Evolutionary conservation across 169 alveolate genomes (phyloP), one percentile per base, ranked within the genome.

Genomic region (Cryptosporidium ubiquitum): DNA sequence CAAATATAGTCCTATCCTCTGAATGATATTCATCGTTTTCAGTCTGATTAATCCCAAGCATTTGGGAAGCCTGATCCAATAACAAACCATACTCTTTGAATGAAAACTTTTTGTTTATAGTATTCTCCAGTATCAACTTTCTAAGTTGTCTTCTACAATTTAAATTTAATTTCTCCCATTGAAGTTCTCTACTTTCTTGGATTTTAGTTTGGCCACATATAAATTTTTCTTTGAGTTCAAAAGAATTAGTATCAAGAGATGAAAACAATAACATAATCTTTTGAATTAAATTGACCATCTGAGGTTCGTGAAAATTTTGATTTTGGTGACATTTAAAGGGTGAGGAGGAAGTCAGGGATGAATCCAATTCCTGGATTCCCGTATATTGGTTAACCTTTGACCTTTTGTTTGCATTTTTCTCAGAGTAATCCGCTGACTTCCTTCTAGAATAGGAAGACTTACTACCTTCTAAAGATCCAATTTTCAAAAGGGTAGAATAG

Each of bases 401-500:
- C 1, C 10, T 66, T 37, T 66, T 39, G 5, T 31, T 37, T 26
- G 23, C 35, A 55, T 55, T 55, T 35, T 10, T 55, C 16, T 55
- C 37, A 7, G 37, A 55, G 9, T 3, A 26, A 26, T 26, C 66
- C 26, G 12, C 18, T 7, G 52, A 18, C 7, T 51, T 33, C 26
- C 51, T 44, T 49, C 35, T 64, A 9, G 68, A 31, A 18, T 6
- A n/a, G 29, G 58, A 23, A n/a, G 40, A 29, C 18, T 39, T 58
- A 5, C 55, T 79, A 47, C 55, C 74, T 26, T 52, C 52, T 39
- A 79, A 9, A 37, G 70, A 73, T 9, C 89, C 89, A 18, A 79
- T 79, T 20, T 64, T 51, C 47, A 79, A 39, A 16, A 79, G 66
- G 35, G 89, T 79, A 33, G 89, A 64, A 31, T 79, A 79, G 31